These are phyloP conservation scores for Acacia melanoxylon DNA, from an alignment of 306 rosid species.

Conservation along the genomic window DNA sequence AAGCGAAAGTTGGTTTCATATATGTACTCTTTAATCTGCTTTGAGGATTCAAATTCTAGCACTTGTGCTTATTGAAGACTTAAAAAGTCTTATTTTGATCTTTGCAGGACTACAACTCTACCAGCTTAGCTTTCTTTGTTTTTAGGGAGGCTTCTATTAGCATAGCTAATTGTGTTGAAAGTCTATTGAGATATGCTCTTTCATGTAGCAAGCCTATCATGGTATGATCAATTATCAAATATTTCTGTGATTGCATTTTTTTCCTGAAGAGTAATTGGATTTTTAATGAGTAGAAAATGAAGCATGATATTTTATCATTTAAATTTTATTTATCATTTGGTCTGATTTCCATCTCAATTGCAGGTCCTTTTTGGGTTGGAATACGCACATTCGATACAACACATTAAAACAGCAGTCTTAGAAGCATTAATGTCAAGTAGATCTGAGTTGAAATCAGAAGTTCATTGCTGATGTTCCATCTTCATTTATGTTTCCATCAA, in stretches of 20 bases:
- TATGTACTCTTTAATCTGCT: slow-evolving; percentile 16
- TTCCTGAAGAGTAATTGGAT: neutral
- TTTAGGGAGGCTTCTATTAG: slow-evolving; percentile 73
- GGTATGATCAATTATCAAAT: slow-evolving; percentile 40
- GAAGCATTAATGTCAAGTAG: slow-evolving; percentile 37
- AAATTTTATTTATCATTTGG: neutral
- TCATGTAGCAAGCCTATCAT: slow-evolving; percentile 53
- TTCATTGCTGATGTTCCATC: slow-evolving; percentile 64
- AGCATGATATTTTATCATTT: slow-evolving; percentile 1
- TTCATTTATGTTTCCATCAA: slow-evolving; percentile 62
- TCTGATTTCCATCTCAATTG: slow-evolving; percentile 26
- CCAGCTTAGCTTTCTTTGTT: slow-evolving; percentile 79
- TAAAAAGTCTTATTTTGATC: slow-evolving; percentile 27
- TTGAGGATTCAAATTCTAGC: slow-evolving; percentile 10
- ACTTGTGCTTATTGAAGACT: slow-evolving; percentile 17
- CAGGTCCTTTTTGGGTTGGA: slow-evolving; percentile 91
- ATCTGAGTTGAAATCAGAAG: slow-evolving; percentile 34
- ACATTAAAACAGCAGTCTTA: slow-evolving; percentile 47
- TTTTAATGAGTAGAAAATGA: slow-evolving; percentile 12
- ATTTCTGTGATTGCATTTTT: neutral
- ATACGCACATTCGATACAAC: slow-evolving; percentile 55
- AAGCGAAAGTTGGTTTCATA: neutral
- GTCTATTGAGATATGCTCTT: slow-evolving; percentile 40
- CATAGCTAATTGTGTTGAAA: slow-evolving; percentile 49
- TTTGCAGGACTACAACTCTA: slow-evolving; percentile 70